Evolutionary conservation across 2,329 filamentous ascomycete species (phyloP), one percentile per base, ranked within the genome.

Genomic region (Aureobasidium pullulans): DNA sequence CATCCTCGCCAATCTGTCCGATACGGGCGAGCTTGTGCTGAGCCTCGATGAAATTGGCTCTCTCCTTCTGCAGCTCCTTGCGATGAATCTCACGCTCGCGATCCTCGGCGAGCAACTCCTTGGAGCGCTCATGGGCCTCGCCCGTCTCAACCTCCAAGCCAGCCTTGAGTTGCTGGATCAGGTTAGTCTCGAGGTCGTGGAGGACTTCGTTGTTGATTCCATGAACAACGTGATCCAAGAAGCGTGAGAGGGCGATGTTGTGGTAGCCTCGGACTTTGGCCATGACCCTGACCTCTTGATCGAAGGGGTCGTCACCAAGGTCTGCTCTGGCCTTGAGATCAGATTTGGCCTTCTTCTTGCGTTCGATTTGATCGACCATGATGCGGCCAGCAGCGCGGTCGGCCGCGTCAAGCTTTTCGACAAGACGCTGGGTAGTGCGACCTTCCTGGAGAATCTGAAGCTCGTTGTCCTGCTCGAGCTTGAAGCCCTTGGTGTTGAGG

Each of bases 191-290:
- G 29, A 57, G 61, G 34, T 67, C 66, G 62, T 49, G 47, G 3
- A 70, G 71, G 36, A 76, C 64, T 43, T 75, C 71, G 0, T 62
- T 67, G n/a, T 73, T 66, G 1, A 77, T 66, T 1, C 73, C 65
- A 64, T 73, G 71, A 29, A 67, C 72, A 5, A 81, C 66, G 0
- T 68, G 68, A 31, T 91, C 87, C 0, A 84, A 77, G 65, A 90
- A 87, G 1, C 87, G 80, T 36, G 78, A 73, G 0, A 83, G 81
- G 0, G 88, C 86, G 4, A 86, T 80, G 48, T 82, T 77, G 67
- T 91, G 91, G 69, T 90, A 91, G 0, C 81, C 86, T 0, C 85
- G 76, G 46, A 89, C 79, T 4, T 84, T 83, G 0, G 84, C 78
- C 0, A 87, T 81, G 0, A 87, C 81, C 8, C 79, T 75, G 0